Evolutionary conservation across 371 early-diverging fungal genomes (phyloP).

Genomic region (Syncephalastrum racemosum): DNA sequence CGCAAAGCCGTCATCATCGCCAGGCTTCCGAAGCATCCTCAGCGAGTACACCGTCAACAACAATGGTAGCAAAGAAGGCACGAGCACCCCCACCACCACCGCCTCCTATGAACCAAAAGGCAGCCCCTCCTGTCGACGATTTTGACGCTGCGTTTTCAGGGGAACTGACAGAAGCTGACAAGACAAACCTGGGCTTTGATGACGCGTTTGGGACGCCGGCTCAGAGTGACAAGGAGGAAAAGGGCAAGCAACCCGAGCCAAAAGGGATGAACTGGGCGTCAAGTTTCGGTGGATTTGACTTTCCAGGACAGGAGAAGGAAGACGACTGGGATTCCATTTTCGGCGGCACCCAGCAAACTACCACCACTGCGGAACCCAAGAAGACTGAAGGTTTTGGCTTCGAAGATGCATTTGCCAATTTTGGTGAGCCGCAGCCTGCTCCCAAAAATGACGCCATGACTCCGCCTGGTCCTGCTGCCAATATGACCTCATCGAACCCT

Average conservation of each 20-base stretch:
- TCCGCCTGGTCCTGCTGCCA: too few species aligned
- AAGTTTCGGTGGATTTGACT: slow-evolving; percentile 35
- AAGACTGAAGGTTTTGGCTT: slow-evolving; percentile 5
- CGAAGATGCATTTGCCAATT: slow-evolving; percentile 6
- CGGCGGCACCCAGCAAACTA: slow-evolving; percentile 21
- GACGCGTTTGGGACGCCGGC: slow-evolving; percentile 38
- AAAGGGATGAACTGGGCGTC: slow-evolving; percentile 27
- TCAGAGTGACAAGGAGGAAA: not conserved
- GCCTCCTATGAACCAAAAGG: slow-evolving; percentile 6
- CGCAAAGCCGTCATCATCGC: slow-evolving; percentile 40
- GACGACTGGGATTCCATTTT: slow-evolving; percentile 53
- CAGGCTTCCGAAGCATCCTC: slow-evolving; percentile 20
- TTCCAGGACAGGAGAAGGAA: slow-evolving; percentile 11
- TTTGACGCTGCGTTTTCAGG: slow-evolving; percentile 34
- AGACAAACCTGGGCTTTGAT: slow-evolving; percentile 31
- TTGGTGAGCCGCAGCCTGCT: not conserved
- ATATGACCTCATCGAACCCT: too few species aligned
- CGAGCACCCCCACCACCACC: slow-evolving; percentile 27
- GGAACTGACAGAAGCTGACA: slow-evolving; percentile 29
- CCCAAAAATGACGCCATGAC: too few species aligned
- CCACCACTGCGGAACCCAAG: not conserved
- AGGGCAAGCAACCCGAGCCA: slow-evolving; percentile 4
- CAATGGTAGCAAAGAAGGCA: slow-evolving; percentile 11
- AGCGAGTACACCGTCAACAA: slow-evolving; percentile 6
- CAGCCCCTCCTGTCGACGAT: slow-evolving; percentile 5